Percentiles rank a stretch among this genome's conserved stretches.
Conservation (phyloP, 2,329 filamentous ascomycete genomes). For the Fusarium concolor region DNA sequence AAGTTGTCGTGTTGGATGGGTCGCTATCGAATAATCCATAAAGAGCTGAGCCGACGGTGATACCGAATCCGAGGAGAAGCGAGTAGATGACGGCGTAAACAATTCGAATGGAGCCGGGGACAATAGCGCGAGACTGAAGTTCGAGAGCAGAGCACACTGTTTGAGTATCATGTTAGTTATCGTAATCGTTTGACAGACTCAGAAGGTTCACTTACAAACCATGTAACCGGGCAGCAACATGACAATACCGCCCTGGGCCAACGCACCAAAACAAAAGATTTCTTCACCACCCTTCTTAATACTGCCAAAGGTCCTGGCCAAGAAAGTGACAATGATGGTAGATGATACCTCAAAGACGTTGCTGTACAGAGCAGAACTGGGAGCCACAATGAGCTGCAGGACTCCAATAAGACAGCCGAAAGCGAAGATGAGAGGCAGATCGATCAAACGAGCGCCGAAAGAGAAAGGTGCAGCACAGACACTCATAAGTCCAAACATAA, state of each 20-base stretch:
- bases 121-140: slow-evolving; percentile 75
- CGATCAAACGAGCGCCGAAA: slow-evolving; percentile 76
- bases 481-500: slow-evolving; percentile 78
- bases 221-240: slow-evolving; percentile 74
- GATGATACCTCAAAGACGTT: slow-evolving; percentile 75
- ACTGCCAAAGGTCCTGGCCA: slow-evolving; percentile 72
- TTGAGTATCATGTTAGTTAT: background rate
- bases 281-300: slow-evolving; percentile 56
- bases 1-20: slow-evolving; percentile 59
- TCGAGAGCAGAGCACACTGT: slow-evolving; percentile 65
- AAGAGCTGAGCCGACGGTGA: slow-evolving; percentile 73
- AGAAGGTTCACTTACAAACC: slow-evolving; percentile 57
- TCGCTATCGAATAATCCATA: slow-evolving; percentile 70
- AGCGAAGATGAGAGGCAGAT: slow-evolving; percentile 77
- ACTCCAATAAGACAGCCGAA: slow-evolving; percentile 77
- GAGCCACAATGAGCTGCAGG: slow-evolving; percentile 76
- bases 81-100: slow-evolving; percentile 82
- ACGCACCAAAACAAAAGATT: slow-evolving; percentile 73
- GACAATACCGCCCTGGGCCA: slow-evolving; percentile 73
- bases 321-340: slow-evolving; percentile 70
- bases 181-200: background rate
- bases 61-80: slow-evolving; percentile 77
- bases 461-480: slow-evolving; percentile 80
- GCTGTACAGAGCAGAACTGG: slow-evolving; percentile 74
- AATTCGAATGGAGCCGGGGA: slow-evolving; percentile 78